Conservation (phyloP, 805 yeast species). For the Starmerella kuoi region DNA sequence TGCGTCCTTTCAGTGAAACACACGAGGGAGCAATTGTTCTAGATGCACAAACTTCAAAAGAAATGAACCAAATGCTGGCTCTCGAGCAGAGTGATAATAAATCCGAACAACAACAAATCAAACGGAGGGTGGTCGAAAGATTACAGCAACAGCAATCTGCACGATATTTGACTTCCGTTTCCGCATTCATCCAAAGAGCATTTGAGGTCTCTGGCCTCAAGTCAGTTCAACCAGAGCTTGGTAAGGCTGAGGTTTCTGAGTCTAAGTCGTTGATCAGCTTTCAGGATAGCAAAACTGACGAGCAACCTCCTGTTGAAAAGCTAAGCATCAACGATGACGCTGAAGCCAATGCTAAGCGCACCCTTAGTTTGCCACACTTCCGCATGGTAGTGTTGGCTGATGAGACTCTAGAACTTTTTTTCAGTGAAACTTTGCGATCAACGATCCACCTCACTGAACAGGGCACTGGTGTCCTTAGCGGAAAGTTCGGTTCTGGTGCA, state of each 20-base stretch:
- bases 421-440: constrained; percentile 53
- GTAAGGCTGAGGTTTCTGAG: constrained; percentile 25
- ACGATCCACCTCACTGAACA: constrained; percentile 48
- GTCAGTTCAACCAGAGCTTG: constrained; percentile 13
- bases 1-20: constrained; percentile 78
- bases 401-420: constrained; percentile 80
- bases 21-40: constrained; percentile 30
- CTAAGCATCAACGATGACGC: constrained; percentile 24
- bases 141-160: constrained; percentile 31
- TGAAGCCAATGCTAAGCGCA: neutral
- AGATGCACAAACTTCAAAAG: constrained; percentile 49
- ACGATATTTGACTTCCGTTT: constrained; percentile 73
- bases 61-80: constrained; percentile 26
- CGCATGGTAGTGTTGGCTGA: constrained; percentile 91
- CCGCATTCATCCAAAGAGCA: constrained; percentile 72
- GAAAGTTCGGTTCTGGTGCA: constrained; percentile 38
- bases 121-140: constrained; percentile 36
- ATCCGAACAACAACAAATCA: constrained; percentile 31
- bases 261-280: constrained; percentile 15
- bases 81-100: neutral
- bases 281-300: constrained; percentile 28
- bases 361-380: constrained; percentile 45
- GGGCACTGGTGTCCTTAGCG: constrained; percentile 36
- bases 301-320: neutral
- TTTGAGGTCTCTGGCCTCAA: constrained; percentile 40